These are phyloP conservation scores for Verticillium isaacii DNA, from an alignment of 2,329 filamentous ascomycete species.

Conservation along the genomic window DNA sequence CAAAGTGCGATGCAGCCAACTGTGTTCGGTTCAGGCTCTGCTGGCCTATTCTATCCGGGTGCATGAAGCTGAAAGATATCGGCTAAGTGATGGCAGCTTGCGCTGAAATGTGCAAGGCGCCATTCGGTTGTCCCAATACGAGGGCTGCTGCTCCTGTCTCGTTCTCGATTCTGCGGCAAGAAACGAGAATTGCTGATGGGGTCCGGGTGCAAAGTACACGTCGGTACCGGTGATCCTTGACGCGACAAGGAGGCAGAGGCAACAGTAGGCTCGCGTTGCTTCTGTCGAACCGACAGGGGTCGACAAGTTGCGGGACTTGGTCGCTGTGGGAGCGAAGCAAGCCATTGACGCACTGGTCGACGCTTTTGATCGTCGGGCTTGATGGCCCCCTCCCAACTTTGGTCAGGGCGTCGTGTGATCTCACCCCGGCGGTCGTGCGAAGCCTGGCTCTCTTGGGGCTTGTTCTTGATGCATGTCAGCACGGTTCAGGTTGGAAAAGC, in stretches of 20 bases:
- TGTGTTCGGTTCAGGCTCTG: background rate
- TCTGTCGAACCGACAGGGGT: background rate
- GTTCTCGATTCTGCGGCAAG: background rate
- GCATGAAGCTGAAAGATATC: background rate
- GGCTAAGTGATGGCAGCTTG: background rate
- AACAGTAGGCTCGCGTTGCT: background rate
- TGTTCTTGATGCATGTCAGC: background rate
- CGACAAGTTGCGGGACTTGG: background rate
- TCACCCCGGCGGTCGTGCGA: too few relatives aligned
- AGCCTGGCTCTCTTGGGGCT: too few relatives aligned
- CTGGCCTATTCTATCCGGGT: background rate
- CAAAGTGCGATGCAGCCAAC: background rate
- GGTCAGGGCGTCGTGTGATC: background rate
- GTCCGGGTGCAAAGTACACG: background rate
- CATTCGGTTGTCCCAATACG: background rate
- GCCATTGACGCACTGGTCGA: background rate
- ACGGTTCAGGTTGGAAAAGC: background rate
- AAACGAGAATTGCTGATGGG: background rate
- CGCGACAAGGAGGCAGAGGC: background rate
- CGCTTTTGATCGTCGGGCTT: background rate
- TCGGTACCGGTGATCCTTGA: background rate
- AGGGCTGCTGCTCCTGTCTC: background rate
- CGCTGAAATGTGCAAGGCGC: background rate
- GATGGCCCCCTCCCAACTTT: background rate
- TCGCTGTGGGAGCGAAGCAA: background rate